A percentile compares a stretch with the other conserved stretches of the same genome.
These are phyloP conservation scores for Umbelopsis vinacea DNA, from an alignment of 192 early-diverging fungal genomes.

Conservation along the genomic window DNA sequence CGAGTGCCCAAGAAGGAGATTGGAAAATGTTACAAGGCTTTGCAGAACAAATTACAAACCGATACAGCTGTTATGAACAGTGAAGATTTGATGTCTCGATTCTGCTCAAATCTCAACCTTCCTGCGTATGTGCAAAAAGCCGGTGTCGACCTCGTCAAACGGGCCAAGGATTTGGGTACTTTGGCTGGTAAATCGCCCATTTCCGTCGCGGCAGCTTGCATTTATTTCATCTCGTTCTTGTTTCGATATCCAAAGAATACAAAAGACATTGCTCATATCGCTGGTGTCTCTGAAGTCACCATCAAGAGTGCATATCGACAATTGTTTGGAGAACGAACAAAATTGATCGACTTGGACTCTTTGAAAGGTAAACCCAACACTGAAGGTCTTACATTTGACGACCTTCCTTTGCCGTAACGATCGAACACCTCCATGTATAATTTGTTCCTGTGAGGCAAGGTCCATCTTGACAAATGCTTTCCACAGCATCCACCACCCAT, in stretches of 20 bases:
- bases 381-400: conserved; percentile 43
- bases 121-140: conserved; percentile 69
- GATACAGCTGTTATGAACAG: conserved; percentile 68
- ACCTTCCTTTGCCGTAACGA: conserved; percentile 48
- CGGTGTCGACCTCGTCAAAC: conserved; percentile 70
- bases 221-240: conserved; percentile 85
- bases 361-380: conserved; percentile 44
- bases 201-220: conserved; percentile 88
- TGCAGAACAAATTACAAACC: conserved; percentile 62
- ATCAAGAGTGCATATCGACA: conserved; percentile 85
- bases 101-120: conserved; percentile 78
- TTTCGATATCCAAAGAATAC: conserved; percentile 70
- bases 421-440: background rate
- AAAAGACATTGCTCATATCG: conserved; percentile 79
- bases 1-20: conserved; percentile 94
- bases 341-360: conserved; percentile 53
- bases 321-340: conserved; percentile 61
- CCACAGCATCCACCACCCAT: background rate
- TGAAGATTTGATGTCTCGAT: conserved; percentile 78
- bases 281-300: conserved; percentile 93
- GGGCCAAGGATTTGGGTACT: conserved; percentile 78
- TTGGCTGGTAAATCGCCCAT: conserved; percentile 92
- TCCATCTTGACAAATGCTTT: no score
- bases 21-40: conserved; percentile 78
- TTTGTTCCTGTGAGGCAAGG: background rate